Percentiles rank a stretch among this genome's conserved stretches.
Evolutionary conservation across 2,329 filamentous ascomycete species (phyloP).

Genomic region (Talaromyces sp.): DNA sequence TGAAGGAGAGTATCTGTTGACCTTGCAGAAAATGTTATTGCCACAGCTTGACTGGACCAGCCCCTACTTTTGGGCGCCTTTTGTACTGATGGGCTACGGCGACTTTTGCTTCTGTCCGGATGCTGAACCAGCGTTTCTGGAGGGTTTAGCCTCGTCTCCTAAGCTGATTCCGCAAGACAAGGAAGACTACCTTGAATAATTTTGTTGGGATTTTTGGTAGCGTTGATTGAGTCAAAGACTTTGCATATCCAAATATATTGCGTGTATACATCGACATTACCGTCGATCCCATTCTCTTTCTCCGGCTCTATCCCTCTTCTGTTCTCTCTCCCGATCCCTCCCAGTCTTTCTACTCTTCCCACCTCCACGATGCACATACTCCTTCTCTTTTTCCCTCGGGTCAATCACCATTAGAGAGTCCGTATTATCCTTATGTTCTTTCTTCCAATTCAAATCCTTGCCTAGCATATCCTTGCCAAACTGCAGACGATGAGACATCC

Average conservation of each 20-base stretch:
- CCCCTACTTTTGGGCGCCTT: slow-evolving; percentile 22
- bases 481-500: slow-evolving; percentile 80
- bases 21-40: slow-evolving; percentile 18
- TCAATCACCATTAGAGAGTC: slow-evolving; percentile 79
- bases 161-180: background rate
- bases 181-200: background rate
- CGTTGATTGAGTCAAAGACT: background rate
- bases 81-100: slow-evolving; percentile 20
- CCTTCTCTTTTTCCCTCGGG: slow-evolving; percentile 74
- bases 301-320: slow-evolving; percentile 28
- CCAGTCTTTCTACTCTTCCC: slow-evolving; percentile 55
- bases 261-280: slow-evolving; percentile 1
- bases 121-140: background rate
- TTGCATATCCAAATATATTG: background rate
- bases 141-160: background rate
- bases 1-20: slow-evolving; percentile 17
- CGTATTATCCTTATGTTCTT: slow-evolving; percentile 71
- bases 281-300: slow-evolving; percentile 33
- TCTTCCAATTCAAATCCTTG: slow-evolving; percentile 85
- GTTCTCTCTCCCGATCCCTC: slow-evolving; percentile 34
- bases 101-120: slow-evolving; percentile 16
- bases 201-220: background rate
- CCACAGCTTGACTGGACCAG: slow-evolving; percentile 20
- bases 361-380: slow-evolving; percentile 55
- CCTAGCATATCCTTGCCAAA: slow-evolving; percentile 88